phyloP scores from a whole-genome alignment of 129 eudicot genomes.

The Flaveria sonorensis region DNA sequence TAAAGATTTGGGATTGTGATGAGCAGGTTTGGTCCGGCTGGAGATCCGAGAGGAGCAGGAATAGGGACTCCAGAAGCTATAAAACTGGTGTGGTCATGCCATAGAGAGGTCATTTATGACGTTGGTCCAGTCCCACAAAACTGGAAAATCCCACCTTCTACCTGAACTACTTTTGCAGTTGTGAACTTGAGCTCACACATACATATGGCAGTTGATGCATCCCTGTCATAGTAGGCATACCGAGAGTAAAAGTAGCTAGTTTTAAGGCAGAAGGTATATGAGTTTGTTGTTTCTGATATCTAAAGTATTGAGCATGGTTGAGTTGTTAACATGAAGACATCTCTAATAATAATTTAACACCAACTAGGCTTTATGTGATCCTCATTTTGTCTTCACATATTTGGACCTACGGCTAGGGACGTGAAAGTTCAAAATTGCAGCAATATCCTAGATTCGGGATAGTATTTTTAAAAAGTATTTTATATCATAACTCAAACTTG shows the following conservation, averaged over 20 bases:
- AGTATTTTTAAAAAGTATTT: not conserved
- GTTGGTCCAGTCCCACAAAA: constrained; percentile 71
- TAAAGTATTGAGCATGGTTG: constrained; percentile 8
- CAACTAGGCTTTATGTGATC: not conserved
- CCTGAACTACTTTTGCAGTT: constrained; percentile 39
- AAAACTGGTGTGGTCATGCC: constrained; percentile 98
- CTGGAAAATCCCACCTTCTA: constrained; percentile 76
- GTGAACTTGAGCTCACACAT: constrained; percentile 6
- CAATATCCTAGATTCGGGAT: too few relatives aligned
- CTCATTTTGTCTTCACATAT: too few relatives aligned
- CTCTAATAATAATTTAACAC: not conserved
- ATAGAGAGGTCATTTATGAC: constrained; percentile 92
- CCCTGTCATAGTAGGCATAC: not conserved
- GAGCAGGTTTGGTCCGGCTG: constrained; percentile 97
- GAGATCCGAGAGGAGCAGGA: constrained; percentile 99
- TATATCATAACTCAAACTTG: not conserved
- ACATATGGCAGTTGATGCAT: not conserved
- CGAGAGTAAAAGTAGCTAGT: constrained; percentile 24
- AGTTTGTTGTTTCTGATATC: not conserved
- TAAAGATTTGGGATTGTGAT: not conserved
- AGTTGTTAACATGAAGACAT: not conserved
- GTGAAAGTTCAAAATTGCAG: not conserved
- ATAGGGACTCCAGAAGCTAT: constrained; percentile 98
- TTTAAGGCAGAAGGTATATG: constrained; percentile 12
- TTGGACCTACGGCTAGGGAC: not conserved